Conservation (phyloP, 257 asterid species). For the Linaria vulgaris region DNA sequence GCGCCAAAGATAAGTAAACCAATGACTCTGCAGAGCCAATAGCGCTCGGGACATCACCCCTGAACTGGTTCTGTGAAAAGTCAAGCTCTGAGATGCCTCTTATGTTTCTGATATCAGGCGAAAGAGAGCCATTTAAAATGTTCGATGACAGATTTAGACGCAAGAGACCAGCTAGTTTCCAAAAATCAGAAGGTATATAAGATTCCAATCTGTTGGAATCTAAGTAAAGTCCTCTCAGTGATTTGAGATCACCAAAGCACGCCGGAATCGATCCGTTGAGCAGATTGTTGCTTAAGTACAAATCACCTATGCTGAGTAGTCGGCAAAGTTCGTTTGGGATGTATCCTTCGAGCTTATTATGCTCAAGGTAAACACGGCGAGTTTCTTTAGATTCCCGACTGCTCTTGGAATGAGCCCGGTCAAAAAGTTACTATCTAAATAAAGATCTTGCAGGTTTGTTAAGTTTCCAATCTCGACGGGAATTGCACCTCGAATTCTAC, state of each 20-base stretch:
- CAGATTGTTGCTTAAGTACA: conserved; percentile 37
- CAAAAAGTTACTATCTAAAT: conserved; percentile 41
- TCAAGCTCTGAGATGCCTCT: conserved; percentile 32
- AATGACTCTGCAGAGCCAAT: conserved; percentile 36
- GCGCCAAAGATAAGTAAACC: conserved; percentile 40
- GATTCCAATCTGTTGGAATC: conserved; percentile 44
- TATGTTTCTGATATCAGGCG: conserved; percentile 35
- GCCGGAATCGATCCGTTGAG: conserved; percentile 50
- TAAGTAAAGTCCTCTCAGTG: conserved; percentile 40
- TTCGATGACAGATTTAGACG: conserved; percentile 47
- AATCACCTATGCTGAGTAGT: conserved; percentile 40
- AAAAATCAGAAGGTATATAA: conserved; percentile 38
- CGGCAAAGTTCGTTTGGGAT: conserved; percentile 49
- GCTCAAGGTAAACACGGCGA: conserved; percentile 44
- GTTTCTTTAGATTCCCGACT: conserved; percentile 32
- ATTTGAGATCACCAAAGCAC: conserved; percentile 55
- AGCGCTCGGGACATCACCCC: conserved; percentile 46
- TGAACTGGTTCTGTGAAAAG: conserved; percentile 49
- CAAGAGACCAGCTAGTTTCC: conserved; percentile 46
- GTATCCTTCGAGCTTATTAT: conserved; percentile 43
- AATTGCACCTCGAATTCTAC: conserved; percentile 42
- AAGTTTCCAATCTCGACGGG: conserved; percentile 53
- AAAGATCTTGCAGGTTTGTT: conserved; percentile 32
- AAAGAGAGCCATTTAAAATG: conserved; percentile 37
- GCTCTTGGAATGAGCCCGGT: conserved; percentile 43